Evolutionary conservation across 306 rosid genomes (phyloP).

Genomic region (Cajanus cajan): DNA sequence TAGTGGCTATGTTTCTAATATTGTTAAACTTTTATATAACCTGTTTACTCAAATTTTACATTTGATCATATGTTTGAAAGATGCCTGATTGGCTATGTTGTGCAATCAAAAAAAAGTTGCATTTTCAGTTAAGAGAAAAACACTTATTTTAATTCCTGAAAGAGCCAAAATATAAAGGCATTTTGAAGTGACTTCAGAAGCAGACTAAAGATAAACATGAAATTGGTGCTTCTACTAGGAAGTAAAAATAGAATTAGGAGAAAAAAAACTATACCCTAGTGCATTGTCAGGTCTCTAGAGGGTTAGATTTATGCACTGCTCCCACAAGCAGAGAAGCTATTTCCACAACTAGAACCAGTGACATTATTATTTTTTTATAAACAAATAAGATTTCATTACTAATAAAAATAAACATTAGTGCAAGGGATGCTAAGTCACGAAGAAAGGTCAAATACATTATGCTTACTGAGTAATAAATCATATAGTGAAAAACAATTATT

Average conservation of each 20-base stretch:
- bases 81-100: background rate
- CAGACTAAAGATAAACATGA: background rate
- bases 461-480: too few species aligned
- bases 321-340: background rate
- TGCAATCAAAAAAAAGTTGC: background rate
- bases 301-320: background rate
- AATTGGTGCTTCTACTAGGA: background rate
- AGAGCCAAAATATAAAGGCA: background rate
- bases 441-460: too few species aligned
- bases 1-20: background rate
- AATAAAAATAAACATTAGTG: too few species aligned
- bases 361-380: background rate
- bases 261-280: background rate
- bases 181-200: background rate
- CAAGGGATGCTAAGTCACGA: too few species aligned
- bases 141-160: background rate
- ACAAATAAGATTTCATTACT: too few species aligned
- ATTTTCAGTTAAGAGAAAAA: background rate
- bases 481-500: too few species aligned
- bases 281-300: background rate
- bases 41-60: background rate
- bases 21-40: background rate
- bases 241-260: background rate
- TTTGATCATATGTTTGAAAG: constrained; percentile 8
- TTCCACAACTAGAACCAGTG: constrained; percentile 1